Base-by-base conservation (phyloP, 1,284 basidiomycete genomes). In the Wallemia ichthyophaga region DNA sequence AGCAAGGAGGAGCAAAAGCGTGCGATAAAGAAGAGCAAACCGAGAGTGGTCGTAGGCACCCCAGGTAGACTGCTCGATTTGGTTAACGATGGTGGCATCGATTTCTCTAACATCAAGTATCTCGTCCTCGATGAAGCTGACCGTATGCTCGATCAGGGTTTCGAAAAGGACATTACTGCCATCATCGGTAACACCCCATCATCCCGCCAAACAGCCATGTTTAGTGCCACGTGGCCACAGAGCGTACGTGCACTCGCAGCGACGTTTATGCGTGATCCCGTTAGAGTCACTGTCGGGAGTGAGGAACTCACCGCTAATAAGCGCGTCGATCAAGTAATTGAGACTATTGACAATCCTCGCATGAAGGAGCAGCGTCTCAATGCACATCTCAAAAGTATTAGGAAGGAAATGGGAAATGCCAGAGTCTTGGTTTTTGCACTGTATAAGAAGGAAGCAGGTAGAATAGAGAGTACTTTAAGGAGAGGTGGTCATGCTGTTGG, bases 151-250 rank as follows among this genome's bases (percentile, higher is more conserved):
- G 94, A 98, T 70, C 89, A 85, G 66, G 94, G 94, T 0, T 99
- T 99, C 70, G 94, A 99, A 72, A 94, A 95, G 66, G 94, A 98
- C 69, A 96, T 98, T 63, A 76, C 88, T 58, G 78, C 77, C 60
- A 98, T 99, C 66, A 91, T 98, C 62, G 81, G 78, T 7, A 75
- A 78, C 65, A 81, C 82, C 27, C 82, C 82, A 64, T 69, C 71
- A 15, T 75, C 78, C 59, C 75, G 86, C 32, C 86, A 92, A 71
- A 92, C 86, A 2, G 78, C 89, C 73, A 91, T 92, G 87, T 91
- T 96, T 73, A 94, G 88, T 61, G 92, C 92, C 3, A 99, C 92
- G 1, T 99, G 92, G 92, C 92, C 92, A 0, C 87, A 92, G 63
- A 81, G 84, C 1, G 91, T 99, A n/a, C 78, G 92, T 61, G 76